These are phyloP conservation scores for Penicillium soppii DNA, from an alignment of 495 filamentous ascomycete species.

Conservation along the genomic window DNA sequence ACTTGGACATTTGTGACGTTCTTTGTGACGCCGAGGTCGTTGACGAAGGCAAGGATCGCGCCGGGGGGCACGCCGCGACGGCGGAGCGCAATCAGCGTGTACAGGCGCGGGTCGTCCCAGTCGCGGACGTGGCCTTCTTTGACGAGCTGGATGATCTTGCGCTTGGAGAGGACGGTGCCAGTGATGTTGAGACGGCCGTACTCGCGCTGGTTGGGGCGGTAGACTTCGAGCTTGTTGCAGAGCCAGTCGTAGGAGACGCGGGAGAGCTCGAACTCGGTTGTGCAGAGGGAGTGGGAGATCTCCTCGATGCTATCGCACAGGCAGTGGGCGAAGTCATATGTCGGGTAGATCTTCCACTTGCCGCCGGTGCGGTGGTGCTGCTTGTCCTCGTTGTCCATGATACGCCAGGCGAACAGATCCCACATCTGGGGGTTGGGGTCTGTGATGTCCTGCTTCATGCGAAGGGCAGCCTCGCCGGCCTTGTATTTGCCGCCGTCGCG, in stretches of 20 bases:
- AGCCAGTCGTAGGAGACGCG: constrained; percentile 88
- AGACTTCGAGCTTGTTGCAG: constrained; percentile 68
- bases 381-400: constrained; percentile 50
- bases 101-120: constrained; percentile 89
- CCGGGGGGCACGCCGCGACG: constrained; percentile 83
- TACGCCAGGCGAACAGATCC: constrained; percentile 75
- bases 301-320: constrained; percentile 86
- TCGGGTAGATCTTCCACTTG: constrained; percentile 84
- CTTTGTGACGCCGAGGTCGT: constrained; percentile 85
- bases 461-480: constrained; percentile 80
- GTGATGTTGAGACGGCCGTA: constrained; percentile 74
- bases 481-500: constrained; percentile 87
- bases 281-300: constrained; percentile 88
- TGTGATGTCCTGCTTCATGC: constrained; percentile 76
- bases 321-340: constrained; percentile 89
- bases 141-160: constrained; percentile 76
- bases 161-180: constrained; percentile 81
- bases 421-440: constrained; percentile 68
- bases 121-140: constrained; percentile 68
- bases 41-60: constrained; percentile 83
- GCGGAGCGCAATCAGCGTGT: constrained; percentile 81
- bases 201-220: constrained; percentile 86
- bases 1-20: constrained; percentile 70
- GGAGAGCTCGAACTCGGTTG: constrained; percentile 76
- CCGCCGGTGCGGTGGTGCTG: constrained; percentile 72